Conservation (phyloP, 345 rosid species). For the sweet orange (Citrus sinensis) region DNA sequence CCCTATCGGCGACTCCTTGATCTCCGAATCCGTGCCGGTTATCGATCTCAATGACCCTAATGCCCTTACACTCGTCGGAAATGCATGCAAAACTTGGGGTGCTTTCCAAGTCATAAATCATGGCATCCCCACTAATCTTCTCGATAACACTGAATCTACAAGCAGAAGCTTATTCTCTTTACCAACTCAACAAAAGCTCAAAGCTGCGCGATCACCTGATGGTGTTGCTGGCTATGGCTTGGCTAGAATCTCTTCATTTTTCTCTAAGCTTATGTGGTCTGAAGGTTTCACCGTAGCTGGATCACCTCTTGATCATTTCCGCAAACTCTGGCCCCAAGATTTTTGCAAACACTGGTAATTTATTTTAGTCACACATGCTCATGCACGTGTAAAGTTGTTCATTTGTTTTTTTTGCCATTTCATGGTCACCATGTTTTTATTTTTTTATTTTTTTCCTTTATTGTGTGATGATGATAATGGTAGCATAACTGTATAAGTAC, state of each 20-base stretch:
- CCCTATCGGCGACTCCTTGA: conserved; percentile 13
- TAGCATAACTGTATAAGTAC: conserved; percentile 4
- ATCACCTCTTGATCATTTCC: conserved; percentile 69
- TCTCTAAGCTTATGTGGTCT: conserved; percentile 91
- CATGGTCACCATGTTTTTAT: neutral
- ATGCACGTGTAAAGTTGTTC: conserved; percentile 18
- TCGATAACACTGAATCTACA: conserved; percentile 43
- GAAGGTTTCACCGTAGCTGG: conserved; percentile 90
- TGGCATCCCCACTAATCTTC: conserved; percentile 50
- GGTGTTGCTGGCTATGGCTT: conserved; percentile 81
- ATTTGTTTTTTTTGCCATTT: neutral
- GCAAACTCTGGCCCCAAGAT: conserved; percentile 80
- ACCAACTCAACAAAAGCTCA: conserved; percentile 59
- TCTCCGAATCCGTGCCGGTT: conserved; percentile 48
- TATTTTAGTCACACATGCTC: conserved; percentile 25
- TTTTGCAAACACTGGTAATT: conserved; percentile 55
- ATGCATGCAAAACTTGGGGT: conserved; percentile 83
- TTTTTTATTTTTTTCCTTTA: neutral
- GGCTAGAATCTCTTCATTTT: conserved; percentile 72
- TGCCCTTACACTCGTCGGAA: conserved; percentile 46
- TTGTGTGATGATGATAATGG: neutral
- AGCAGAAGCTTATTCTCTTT: conserved; percentile 53
- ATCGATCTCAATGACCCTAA: conserved; percentile 61
- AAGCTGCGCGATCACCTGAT: conserved; percentile 61
- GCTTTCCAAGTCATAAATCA: conserved; percentile 74